Evolutionary conservation across 2,329 filamentous ascomycete genomes (phyloP).

Genomic region (Fusarium sublunatum): DNA sequence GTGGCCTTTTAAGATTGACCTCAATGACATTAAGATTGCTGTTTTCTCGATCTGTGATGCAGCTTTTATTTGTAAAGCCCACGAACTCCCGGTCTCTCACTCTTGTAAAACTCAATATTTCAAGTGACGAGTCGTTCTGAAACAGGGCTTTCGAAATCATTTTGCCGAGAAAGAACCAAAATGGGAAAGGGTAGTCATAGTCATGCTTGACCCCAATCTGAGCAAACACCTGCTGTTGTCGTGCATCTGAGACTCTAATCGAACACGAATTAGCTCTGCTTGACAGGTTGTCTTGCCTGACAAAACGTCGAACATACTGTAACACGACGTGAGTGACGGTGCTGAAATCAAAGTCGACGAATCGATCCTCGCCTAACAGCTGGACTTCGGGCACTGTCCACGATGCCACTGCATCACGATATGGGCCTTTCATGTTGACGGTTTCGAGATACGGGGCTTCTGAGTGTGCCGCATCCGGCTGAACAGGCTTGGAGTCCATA

Average conservation of each 20-base stretch:
- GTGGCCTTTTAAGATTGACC: not conserved
- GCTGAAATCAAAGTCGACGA: not conserved
- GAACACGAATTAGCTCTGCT: not conserved
- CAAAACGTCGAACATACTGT: not conserved
- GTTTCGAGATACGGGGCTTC: too few species aligned
- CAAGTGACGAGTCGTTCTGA: not conserved
- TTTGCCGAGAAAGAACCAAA: slow-evolving; percentile 6
- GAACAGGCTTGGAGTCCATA: too few species aligned
- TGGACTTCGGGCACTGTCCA: not conserved
- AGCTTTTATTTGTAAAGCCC: not conserved
- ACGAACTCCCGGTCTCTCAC: not conserved
- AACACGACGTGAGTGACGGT: not conserved
- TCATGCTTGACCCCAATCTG: slow-evolving; percentile 1
- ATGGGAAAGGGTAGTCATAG: not conserved
- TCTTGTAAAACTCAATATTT: not conserved
- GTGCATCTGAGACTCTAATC: not conserved
- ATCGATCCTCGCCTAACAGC: not conserved
- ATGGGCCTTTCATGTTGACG: not conserved
- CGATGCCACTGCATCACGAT: not conserved
- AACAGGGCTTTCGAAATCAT: not conserved
- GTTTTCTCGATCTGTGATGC: not conserved
- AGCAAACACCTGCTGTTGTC: not conserved
- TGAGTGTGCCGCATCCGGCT: too few species aligned
- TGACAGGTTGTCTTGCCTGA: too few species aligned
- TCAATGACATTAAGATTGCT: not conserved